These are phyloP conservation scores for Lachancea nothofagi DNA, from an alignment of 805 yeast genomes.

Conservation along the genomic window DNA sequence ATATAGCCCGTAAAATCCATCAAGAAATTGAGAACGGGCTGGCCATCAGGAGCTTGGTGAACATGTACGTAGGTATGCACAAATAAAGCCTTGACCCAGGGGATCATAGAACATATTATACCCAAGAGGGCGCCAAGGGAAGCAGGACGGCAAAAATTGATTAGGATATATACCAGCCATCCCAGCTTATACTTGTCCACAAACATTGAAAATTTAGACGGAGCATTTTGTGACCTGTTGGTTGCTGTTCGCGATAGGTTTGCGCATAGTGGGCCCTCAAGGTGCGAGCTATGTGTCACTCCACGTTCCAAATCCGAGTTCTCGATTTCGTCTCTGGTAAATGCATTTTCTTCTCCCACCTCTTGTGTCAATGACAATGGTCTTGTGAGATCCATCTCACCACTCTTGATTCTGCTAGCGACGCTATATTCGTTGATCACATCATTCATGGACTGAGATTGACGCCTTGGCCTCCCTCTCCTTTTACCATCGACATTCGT, in stretches of 20 bases:
- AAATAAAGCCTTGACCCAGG: slow-evolving; percentile 74
- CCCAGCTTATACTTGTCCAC: slow-evolving; percentile 28
- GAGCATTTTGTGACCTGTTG: slow-evolving; percentile 1
- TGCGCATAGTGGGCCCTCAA: neutral
- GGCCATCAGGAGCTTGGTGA: slow-evolving; percentile 74
- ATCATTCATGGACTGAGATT: slow-evolving; percentile 36
- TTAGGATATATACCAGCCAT: slow-evolving; percentile 34
- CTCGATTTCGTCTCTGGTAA: slow-evolving; percentile 9
- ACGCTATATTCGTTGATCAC: slow-evolving; percentile 40
- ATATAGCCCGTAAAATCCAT: slow-evolving; percentile 77
- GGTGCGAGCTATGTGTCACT: neutral
- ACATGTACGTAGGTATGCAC: slow-evolving; percentile 46
- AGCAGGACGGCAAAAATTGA: slow-evolving; percentile 63
- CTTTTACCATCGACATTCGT: neutral
- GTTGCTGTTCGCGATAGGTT: neutral
- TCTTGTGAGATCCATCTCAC: slow-evolving; percentile 29
- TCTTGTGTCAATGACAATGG: slow-evolving; percentile 30
- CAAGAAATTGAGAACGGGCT: slow-evolving; percentile 77
- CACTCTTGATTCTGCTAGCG: slow-evolving; percentile 24
- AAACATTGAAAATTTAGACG: slow-evolving; percentile 19
- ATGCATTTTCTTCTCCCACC: slow-evolving; percentile 22
- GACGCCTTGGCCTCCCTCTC: slow-evolving; percentile 13
- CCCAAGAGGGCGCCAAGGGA: slow-evolving; percentile 65
- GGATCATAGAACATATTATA: slow-evolving; percentile 71
- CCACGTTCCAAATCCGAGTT: neutral